Conservation (phyloP, 2,329 filamentous ascomycete species). For the Xylaria sp. region DNA sequence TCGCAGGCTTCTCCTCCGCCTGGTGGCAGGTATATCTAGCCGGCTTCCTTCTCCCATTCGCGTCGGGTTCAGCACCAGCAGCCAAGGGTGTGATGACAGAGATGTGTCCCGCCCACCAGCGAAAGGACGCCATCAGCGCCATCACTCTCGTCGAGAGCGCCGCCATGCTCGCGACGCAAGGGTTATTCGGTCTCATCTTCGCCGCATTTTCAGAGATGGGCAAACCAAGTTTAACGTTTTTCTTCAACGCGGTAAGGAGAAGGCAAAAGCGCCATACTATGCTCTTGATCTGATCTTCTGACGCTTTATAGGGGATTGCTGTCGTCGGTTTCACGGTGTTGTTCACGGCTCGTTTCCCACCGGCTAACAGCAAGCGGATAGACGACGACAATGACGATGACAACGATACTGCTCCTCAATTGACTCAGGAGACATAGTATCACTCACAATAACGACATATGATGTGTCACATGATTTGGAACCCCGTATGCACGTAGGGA, state of each 20-base stretch:
- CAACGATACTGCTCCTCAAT: neutral
- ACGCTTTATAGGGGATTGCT: constrained; percentile 43
- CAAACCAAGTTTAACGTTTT: constrained; percentile 58
- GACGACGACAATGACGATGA: constrained; percentile 27
- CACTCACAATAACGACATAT: neutral
- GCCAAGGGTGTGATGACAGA: constrained; percentile 69
- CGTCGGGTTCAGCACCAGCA: constrained; percentile 62
- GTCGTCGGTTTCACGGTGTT: constrained; percentile 45
- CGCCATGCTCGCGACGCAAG: constrained; percentile 57
- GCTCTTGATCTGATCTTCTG: constrained; percentile 13
- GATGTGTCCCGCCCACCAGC: constrained; percentile 58
- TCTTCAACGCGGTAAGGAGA: constrained; percentile 55
- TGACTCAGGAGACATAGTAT: neutral
- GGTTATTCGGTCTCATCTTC: constrained; percentile 63
- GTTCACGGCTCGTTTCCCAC: constrained; percentile 41
- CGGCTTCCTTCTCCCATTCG: constrained; percentile 60
- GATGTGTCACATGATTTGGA: too few species aligned
- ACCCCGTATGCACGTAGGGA: too few species aligned
- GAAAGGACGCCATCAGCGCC: constrained; percentile 62
- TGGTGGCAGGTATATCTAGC: constrained; percentile 66
- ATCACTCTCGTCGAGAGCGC: constrained; percentile 67
- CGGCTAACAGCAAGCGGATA: constrained; percentile 38
- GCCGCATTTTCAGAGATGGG: constrained; percentile 56
- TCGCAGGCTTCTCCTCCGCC: constrained; percentile 55
- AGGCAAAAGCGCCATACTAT: neutral